Evolutionary conservation across 2,329 filamentous ascomycete genomes (phyloP), one percentile per base, ranked within the genome.

Genomic region (Pseudonectria buxi): DNA sequence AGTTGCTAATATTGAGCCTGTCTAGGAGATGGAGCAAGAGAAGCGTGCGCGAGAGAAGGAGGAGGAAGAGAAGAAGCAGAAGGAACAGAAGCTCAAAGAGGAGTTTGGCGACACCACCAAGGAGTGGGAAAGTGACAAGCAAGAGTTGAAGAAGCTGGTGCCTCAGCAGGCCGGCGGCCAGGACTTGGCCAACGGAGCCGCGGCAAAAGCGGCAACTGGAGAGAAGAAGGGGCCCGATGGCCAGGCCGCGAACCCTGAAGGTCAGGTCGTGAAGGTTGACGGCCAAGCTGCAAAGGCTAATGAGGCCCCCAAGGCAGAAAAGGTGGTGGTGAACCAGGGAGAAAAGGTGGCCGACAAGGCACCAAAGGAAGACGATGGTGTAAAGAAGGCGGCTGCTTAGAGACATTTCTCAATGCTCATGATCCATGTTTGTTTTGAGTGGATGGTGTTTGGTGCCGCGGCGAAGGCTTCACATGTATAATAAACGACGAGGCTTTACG

Each of bases 111-210:
- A 90, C 45, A 68, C 83, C 18, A 81, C 76, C 43, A 71, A 69
- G 28, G 84, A 95, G 57, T 95, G 89, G 87, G 85, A 94, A 56
- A 83, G 89, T 60, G 90, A 95, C 58, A 94, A 92, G 65, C 73
- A 79, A 5, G 78, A 81, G 26, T 81, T 95, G 50, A 75, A 83
- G 46, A 75, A 86, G 42, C 67, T 85, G 35, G 75, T 44, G 36
- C 40, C 47, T 22, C 42, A 55, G 32, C 47, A 49, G 27, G 43
- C 12, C 9, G 32, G 14, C 12, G 32, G 9, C 5, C 14, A 12
- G 12, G 32, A 16, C 6, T 6, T 6, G 37, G 32, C 30, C 28
- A 39, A 45, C 13, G 41, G 43, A 33, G 34, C 37, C 12, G 30
- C 35, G 30, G 45, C 32, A 24, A 45, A 50, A 30, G 36, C 39